phyloP scores from a whole-genome alignment of 2,329 filamentous ascomycete genomes.

The Didymella pinodella region DNA sequence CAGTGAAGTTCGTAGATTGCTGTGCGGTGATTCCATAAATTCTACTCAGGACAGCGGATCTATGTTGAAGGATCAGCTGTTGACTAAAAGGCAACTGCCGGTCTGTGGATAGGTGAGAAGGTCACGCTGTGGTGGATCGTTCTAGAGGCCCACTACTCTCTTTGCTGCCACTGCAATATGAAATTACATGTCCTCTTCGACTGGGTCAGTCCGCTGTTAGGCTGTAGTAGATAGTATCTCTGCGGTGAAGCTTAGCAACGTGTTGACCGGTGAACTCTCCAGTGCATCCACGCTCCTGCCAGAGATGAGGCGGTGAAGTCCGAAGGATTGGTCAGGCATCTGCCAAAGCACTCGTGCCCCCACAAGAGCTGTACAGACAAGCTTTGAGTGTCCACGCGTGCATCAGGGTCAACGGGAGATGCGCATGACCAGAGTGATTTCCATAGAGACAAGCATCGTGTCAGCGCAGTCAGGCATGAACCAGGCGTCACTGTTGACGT shows the following conservation, averaged over 20 bases:
- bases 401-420: conserved; percentile 18
- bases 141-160: neutral
- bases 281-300: neutral
- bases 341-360: conserved; percentile 3
- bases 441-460: conserved; percentile 15
- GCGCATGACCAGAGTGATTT: conserved; percentile 21
- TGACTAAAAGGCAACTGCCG: conserved; percentile 12
- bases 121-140: neutral
- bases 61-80: conserved; percentile 2
- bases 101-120: neutral
- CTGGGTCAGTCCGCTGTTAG: neutral
- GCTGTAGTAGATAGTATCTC: neutral
- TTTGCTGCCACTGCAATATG: conserved; percentile 1
- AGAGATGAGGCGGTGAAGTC: conserved; percentile 13
- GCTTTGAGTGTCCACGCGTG: conserved; percentile 3
- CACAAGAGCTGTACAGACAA: neutral
- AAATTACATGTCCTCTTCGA: neutral
- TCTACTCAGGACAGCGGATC: conserved; percentile 13
- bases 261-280: neutral
- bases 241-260: neutral
- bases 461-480: conserved; percentile 18
- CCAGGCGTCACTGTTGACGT: conserved; percentile 14
- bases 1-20: neutral
- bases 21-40: neutral
- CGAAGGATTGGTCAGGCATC: conserved; percentile 5